Conservation (phyloP, 768 basidiomycete species). For the Auriscalpium microsporum region DNA sequence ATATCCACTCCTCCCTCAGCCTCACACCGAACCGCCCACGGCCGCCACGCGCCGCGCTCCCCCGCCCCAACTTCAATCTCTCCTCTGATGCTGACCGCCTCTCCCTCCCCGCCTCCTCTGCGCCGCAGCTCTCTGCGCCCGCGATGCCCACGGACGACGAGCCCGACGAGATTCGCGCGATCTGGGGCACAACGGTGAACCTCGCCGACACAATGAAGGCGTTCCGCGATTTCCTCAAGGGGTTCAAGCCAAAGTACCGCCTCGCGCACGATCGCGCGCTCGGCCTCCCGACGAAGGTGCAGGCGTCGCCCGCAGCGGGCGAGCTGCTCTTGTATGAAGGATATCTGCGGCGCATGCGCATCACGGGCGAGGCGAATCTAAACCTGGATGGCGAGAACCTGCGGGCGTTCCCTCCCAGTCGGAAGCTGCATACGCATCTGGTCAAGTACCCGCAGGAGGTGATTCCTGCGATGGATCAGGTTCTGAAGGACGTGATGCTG, state of each 20-base stretch:
- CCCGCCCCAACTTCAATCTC: conserved; percentile 34
- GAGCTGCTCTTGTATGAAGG: conserved; percentile 68
- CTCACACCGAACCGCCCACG: conserved; percentile 39
- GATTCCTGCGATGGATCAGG: conserved; percentile 94
- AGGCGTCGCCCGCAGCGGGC: conserved; percentile 55
- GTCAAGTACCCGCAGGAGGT: conserved; percentile 95
- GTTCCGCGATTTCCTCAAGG: conserved; percentile 81
- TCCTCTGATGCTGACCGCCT: conserved; percentile 53
- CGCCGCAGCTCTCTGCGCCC: conserved; percentile 49
- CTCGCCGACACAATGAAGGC: conserved; percentile 84
- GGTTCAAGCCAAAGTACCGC: conserved; percentile 92
- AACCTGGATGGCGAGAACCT: conserved; percentile 88
- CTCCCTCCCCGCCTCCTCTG: conserved; percentile 50
- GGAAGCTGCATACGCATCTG: conserved; percentile 78
- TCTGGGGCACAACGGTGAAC: conserved; percentile 97
- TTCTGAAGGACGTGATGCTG: conserved; percentile 87
- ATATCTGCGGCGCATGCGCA: conserved; percentile 79
- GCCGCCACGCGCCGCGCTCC: conserved; percentile 24
- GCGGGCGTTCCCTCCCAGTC: conserved; percentile 74
- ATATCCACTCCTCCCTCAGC: conserved; percentile 79
- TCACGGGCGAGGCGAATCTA: conserved; percentile 86
- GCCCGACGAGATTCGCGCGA: conserved; percentile 79
- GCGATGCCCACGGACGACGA: conserved; percentile 60
- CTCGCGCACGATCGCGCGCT: conserved; percentile 58
- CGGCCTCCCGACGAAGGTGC: conserved; percentile 40